Conservation (phyloP, 192 early-diverging fungal species). For the Coemansia sp. region DNA sequence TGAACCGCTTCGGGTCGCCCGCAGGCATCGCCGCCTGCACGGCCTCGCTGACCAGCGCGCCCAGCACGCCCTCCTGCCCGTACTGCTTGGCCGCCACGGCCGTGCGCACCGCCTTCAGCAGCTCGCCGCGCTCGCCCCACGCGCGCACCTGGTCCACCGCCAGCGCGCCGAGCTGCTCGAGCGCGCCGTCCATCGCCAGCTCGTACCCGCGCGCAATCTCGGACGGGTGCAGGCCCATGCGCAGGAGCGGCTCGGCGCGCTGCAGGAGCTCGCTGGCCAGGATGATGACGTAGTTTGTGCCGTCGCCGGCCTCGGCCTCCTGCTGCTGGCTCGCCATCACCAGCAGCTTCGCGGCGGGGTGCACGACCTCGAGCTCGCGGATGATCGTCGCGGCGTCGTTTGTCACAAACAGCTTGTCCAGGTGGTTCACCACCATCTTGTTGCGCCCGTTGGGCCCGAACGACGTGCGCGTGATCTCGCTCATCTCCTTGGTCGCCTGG, state of each 20-base stretch:
- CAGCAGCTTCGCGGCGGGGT: constrained; percentile 94
- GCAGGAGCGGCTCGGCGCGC: constrained; percentile 86
- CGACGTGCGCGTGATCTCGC: constrained; percentile 91
- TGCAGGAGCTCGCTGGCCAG: constrained; percentile 94
- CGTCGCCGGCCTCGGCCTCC: constrained; percentile 95
- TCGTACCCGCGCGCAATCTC: constrained; percentile 96
- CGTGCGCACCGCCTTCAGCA: constrained; percentile 73
- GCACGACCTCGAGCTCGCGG: constrained; percentile 94
- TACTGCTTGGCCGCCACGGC: constrained; percentile 93
- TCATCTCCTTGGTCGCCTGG: constrained; percentile 89
- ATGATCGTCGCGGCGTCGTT: constrained; percentile 99
- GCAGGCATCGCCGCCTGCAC: constrained; percentile 90
- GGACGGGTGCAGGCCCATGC: constrained; percentile 92
- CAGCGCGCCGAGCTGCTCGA: constrained; percentile 77
- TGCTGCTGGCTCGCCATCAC: constrained; percentile 98
- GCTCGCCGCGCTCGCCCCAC: constrained; percentile 52
- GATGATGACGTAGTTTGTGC: constrained; percentile 93
- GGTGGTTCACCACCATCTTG: constrained; percentile 99
- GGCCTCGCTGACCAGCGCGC: constrained; percentile 78
- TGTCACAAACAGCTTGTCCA: constrained; percentile 97
- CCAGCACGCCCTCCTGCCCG: constrained; percentile 89
- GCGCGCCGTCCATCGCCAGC: constrained; percentile 77
- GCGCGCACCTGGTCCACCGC: constrained; percentile 61
- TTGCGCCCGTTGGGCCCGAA: constrained; percentile 96
- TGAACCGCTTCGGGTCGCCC: constrained; percentile 81